These are phyloP conservation scores for Daldinia concentrica DNA, from an alignment of 495 filamentous ascomycete genomes.

Conservation along the genomic window DNA sequence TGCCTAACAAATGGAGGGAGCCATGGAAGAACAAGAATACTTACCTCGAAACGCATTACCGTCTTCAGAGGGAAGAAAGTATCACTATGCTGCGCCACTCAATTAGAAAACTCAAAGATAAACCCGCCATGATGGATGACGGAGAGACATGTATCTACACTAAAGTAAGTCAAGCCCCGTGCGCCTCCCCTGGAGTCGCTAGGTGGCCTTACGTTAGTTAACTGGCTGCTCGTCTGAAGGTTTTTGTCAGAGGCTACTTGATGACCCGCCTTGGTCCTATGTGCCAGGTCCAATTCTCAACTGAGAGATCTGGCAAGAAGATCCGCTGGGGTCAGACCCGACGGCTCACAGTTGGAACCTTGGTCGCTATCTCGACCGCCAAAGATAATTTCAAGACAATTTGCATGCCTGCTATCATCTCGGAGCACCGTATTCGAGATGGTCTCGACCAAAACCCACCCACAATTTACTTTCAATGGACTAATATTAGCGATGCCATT, in stretches of 20 bases:
- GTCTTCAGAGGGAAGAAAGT: slow-evolving; percentile 71
- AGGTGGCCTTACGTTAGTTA: background rate
- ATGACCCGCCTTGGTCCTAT: slow-evolving; percentile 71
- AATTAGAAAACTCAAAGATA: slow-evolving; percentile 57
- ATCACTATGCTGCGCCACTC: slow-evolving; percentile 68
- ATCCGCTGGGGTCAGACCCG: slow-evolving; percentile 82
- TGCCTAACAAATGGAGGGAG: slow-evolving; percentile 46
- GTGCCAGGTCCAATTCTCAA: slow-evolving; percentile 75
- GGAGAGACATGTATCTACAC: slow-evolving; percentile 75
- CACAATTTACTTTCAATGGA: slow-evolving; percentile 80
- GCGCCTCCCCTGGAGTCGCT: background rate
- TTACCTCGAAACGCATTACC: slow-evolving; percentile 72
- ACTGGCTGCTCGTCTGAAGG: slow-evolving; percentile 55
- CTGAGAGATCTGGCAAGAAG: slow-evolving; percentile 68
- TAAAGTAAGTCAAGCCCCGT: slow-evolving; percentile 59
- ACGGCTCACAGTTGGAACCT: slow-evolving; percentile 71
- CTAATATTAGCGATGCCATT: slow-evolving; percentile 62
- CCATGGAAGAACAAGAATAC: slow-evolving; percentile 57
- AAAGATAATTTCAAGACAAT: slow-evolving; percentile 70
- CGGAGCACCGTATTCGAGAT: slow-evolving; percentile 68
- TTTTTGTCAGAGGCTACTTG: slow-evolving; percentile 69
- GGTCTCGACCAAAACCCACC: slow-evolving; percentile 71
- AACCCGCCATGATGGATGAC: slow-evolving; percentile 63
- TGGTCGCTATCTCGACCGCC: slow-evolving; percentile 75
- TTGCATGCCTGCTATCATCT: slow-evolving; percentile 77